A percentile compares a stretch with the other conserved stretches of the same genome.
phyloP scores from a whole-genome alignment of 495 filamentous ascomycete species.

The Aspergillus haitiensis region DNA sequence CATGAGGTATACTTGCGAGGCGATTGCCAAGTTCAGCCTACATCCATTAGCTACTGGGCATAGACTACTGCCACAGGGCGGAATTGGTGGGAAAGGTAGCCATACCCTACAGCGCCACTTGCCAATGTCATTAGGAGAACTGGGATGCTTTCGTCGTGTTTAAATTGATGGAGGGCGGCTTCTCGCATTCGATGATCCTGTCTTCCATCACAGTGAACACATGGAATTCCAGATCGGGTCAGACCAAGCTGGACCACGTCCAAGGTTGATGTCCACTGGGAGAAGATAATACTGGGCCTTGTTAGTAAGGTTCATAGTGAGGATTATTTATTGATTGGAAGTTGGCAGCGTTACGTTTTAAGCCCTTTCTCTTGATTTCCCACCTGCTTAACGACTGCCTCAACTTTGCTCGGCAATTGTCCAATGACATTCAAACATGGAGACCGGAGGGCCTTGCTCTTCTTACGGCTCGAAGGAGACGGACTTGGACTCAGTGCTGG shows the following conservation, averaged over 20 bases:
- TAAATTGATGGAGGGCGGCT: not conserved
- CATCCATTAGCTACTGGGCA: not conserved
- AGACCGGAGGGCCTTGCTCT: too few species aligned
- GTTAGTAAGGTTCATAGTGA: not conserved
- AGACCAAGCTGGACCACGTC: not conserved
- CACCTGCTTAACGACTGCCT: too few species aligned
- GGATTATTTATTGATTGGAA: too few species aligned
- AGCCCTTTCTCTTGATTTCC: too few species aligned
- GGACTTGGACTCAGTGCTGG: too few species aligned
- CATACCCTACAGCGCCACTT: not conserved
- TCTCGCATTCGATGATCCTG: too few species aligned
- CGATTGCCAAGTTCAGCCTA: not conserved
- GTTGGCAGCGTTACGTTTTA: too few species aligned
- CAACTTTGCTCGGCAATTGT: too few species aligned
- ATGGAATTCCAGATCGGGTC: not conserved
- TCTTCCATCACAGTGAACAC: not conserved
- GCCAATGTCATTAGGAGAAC: not conserved
- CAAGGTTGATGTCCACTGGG: conserved; percentile 2
- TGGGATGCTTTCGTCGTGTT: not conserved
- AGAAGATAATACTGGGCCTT: not conserved
- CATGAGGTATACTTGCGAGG: conserved; percentile 8
- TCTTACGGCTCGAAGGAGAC: too few species aligned
- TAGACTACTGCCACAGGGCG: not conserved
- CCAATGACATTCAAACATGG: too few species aligned
- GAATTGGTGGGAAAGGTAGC: not conserved